Base-by-base conservation (phyloP, 2,329 filamentous ascomycete species). In the Metarhizium rileyi region DNA sequence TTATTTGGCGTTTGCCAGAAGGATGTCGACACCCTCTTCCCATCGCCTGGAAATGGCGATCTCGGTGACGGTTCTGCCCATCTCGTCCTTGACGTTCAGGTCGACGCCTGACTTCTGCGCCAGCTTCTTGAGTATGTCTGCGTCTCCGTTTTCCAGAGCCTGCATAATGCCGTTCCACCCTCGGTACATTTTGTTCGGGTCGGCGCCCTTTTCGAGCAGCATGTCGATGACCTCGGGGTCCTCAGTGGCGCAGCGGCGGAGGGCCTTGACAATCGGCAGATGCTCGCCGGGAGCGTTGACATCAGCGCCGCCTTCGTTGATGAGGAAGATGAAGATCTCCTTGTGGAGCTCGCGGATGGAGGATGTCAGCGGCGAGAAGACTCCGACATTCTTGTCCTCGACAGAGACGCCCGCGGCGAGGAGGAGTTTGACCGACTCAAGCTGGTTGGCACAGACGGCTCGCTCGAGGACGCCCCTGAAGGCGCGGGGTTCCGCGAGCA, bases 381-480 rank as follows among this genome's bases (percentile, higher is more conserved):
- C 83, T 48, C 84, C 84, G 20, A 81, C 83, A 59, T 84, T 86
- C 66, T 82, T 83, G 66, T 85, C 84, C 62, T 86, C 83, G 49
- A 86, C 80, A 38, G 74, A 81, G 18, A 86, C 77, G 14, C 83
- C 83, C 0, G 81, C 80, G 16, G 69, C 71, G 16, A 86, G 70
- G 30, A 86, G 73, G 43, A 85, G 66, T 65, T 84, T 84, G 64
- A 87, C 73, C 33, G 77, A 83, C 52, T 84, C 80, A 14, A 86
- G 71, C 63, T 86, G 74, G 61, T 84, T 76, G 18, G 83, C 83
- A 1, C 77, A 73, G 7, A 86, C 83, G 2, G 83, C 82, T 71
- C 80, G 78, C 59, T 86, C 83, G 61, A 86, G 72, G 1, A 84
- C 76, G 6, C 83, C 83, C 63, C 82, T 83, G 68, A 81, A 81